Evolutionary conservation across 2,329 filamentous ascomycete species (phyloP).

Genomic region (Monosporascus sp.): DNA sequence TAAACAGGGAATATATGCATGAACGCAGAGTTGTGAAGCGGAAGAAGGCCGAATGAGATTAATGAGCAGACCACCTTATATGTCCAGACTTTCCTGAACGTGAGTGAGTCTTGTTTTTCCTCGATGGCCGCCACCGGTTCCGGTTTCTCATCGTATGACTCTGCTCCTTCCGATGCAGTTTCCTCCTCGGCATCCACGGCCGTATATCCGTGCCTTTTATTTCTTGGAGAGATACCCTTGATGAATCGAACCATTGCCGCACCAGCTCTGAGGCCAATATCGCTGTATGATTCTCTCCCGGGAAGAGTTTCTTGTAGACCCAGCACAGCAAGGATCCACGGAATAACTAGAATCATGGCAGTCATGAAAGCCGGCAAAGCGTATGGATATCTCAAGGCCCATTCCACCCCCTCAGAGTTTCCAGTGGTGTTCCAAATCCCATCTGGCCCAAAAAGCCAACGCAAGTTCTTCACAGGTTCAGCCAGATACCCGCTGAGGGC

Average conservation of each 20-base stretch:
- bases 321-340: slow-evolving; percentile 28
- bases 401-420: slow-evolving; percentile 28
- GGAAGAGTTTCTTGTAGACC: slow-evolving; percentile 33
- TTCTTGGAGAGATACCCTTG: slow-evolving; percentile 6
- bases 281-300: slow-evolving; percentile 20
- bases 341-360: slow-evolving; percentile 26
- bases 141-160: slow-evolving; percentile 11
- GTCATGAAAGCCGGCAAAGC: slow-evolving; percentile 38
- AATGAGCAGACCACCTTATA: slow-evolving; percentile 28
- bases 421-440: slow-evolving; percentile 29
- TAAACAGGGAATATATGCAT: slow-evolving; percentile 59
- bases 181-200: slow-evolving; percentile 12
- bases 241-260: slow-evolving; percentile 8
- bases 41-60: slow-evolving; percentile 41
- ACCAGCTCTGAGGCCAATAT: slow-evolving; percentile 14
- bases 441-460: slow-evolving; percentile 31
- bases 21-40: slow-evolving; percentile 60
- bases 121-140: slow-evolving; percentile 3
- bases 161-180: slow-evolving; percentile 9
- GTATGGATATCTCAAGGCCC: slow-evolving; percentile 38
- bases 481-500: slow-evolving; percentile 39
- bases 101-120: slow-evolving; percentile 1
- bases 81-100: slow-evolving; percentile 23
- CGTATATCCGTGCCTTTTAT: slow-evolving; percentile 8
- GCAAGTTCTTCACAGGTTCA: slow-evolving; percentile 35